Base-by-base conservation (phyloP, 108 stramenopile species). In the Parietichytrium sp. region DNA sequence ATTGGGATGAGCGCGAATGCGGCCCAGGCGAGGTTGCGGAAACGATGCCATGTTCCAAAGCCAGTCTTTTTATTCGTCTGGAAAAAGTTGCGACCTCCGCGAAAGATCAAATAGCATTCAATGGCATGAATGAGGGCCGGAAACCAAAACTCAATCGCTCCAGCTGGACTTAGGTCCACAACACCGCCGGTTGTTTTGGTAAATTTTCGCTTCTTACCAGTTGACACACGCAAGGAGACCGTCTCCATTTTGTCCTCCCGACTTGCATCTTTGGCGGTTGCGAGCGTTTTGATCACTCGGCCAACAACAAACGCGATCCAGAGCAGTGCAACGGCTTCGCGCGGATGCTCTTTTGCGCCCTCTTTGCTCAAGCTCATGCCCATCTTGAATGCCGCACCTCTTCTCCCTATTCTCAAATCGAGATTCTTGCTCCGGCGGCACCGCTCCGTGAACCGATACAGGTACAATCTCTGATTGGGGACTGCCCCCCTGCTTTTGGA, bases 1-100 rank as follows among this genome's bases (percentile, higher is more conserved):
- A 72, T 42, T 7, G 61, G 61, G 10, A 72, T n/a, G 6, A 72
- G 8, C 23, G 61, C 61, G 45, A 72, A 72, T n/a, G 61, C 61
- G 10, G 61, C 61, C 61, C 61, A 72, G 29, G 45, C 15, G 6
- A 72, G 29, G 42, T 72, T 72, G 15, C 61, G 61, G 13, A 42
- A 13, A 42, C 61, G 61, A 38, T 72, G 61, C 61, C 61, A 72
- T 0, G 33, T 42, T 6, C 38, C 36, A 33, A 72, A 45, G 10
- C 42, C 8, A 6, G 61, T 10, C 61, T 7, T 7, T 27, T 33
- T 45, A 1, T 33, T 33, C 38, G 61, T 20, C 20, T 3, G 3
- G 45, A 72, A 33, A 72, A 45, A 25, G 61, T 45, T 7, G 42
- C 61, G 7, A 42, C 61, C 42, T 72, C 61, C 13, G 61, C 42